These are phyloP conservation scores for Cytospora mali DNA, from an alignment of 2,329 filamentous ascomycete species.

Conservation along the genomic window DNA sequence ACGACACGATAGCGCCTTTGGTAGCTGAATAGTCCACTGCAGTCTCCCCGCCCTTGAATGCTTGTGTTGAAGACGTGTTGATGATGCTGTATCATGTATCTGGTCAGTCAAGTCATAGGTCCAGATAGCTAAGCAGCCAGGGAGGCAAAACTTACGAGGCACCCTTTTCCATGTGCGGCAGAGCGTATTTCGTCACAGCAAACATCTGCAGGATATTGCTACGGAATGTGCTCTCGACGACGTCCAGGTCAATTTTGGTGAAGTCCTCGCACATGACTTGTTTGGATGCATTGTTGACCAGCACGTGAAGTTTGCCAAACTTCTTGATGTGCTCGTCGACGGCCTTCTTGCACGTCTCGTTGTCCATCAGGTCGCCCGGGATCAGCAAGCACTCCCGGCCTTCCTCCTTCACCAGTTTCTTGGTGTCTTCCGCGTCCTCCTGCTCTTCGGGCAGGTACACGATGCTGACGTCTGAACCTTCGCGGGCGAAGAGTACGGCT, in stretches of 20 bases:
- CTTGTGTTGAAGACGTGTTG: slow-evolving; percentile 57
- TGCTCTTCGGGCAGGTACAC: slow-evolving; percentile 59
- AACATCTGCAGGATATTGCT: slow-evolving; percentile 62
- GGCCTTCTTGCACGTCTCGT: slow-evolving; percentile 51
- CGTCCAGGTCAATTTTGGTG: slow-evolving; percentile 55
- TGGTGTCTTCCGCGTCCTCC: slow-evolving; percentile 56
- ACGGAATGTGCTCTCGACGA: slow-evolving; percentile 58
- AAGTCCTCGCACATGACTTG: slow-evolving; percentile 57
- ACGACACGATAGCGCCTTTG: slow-evolving; percentile 60
- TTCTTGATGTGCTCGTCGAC: slow-evolving; percentile 57
- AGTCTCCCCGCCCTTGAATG: slow-evolving; percentile 52
- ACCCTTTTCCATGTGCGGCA: slow-evolving; percentile 57
- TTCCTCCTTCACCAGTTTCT: slow-evolving; percentile 53
- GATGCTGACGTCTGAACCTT: slow-evolving; percentile 60
- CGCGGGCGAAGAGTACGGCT: slow-evolving; percentile 58
- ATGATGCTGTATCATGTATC: slow-evolving; percentile 47
- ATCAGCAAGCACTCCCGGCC: slow-evolving; percentile 51
- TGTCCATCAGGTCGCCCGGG: slow-evolving; percentile 51
- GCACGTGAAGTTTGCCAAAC: slow-evolving; percentile 49
- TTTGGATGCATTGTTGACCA: slow-evolving; percentile 63
- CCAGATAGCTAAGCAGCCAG: neutral
- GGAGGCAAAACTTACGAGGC: slow-evolving; percentile 41
- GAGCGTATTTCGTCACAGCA: slow-evolving; percentile 59
- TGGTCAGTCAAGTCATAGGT: neutral
- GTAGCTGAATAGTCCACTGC: slow-evolving; percentile 60